Conservation (phyloP, 768 basidiomycete species). For the Clathrus columnatus region DNA sequence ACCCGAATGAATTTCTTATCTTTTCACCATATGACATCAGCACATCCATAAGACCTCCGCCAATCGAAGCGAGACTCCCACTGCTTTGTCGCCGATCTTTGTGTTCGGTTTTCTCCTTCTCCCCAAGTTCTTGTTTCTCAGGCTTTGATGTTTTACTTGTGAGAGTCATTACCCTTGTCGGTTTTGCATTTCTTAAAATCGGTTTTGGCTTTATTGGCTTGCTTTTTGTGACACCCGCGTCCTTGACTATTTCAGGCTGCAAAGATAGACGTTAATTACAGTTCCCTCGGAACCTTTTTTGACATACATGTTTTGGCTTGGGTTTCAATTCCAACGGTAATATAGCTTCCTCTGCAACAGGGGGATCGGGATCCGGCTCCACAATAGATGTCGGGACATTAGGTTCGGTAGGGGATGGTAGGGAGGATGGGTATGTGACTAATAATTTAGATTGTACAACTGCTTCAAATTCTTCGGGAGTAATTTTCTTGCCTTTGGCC, state of each 20-base stretch:
- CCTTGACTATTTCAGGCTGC: conserved; percentile 3
- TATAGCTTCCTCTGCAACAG: neutral
- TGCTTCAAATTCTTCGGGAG: neutral
- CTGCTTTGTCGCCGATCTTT: conserved; percentile 19
- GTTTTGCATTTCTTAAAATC: neutral
- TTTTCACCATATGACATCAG: conserved; percentile 43
- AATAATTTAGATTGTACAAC: neutral
- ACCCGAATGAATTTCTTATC: conserved; percentile 36
- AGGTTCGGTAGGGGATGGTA: neutral
- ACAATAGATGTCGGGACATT: neutral
- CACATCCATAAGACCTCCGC: conserved; percentile 29
- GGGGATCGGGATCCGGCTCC: neutral
- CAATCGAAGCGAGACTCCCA: conserved; percentile 18
- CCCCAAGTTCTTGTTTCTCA: conserved; percentile 12
- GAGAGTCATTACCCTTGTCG: conserved; percentile 16
- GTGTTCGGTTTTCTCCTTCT: conserved; percentile 20
- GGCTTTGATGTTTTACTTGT: neutral
- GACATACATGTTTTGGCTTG: neutral
- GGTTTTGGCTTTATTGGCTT: conserved; percentile 1
- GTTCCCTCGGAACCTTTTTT: neutral
- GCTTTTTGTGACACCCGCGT: neutral
- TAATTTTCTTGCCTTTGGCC: neutral
- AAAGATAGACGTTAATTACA: neutral
- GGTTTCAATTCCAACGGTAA: neutral
- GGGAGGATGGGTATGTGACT: neutral